Base-by-base conservation (phyloP, 768 basidiomycete genomes). In the Kwoniella sp. region DNA sequence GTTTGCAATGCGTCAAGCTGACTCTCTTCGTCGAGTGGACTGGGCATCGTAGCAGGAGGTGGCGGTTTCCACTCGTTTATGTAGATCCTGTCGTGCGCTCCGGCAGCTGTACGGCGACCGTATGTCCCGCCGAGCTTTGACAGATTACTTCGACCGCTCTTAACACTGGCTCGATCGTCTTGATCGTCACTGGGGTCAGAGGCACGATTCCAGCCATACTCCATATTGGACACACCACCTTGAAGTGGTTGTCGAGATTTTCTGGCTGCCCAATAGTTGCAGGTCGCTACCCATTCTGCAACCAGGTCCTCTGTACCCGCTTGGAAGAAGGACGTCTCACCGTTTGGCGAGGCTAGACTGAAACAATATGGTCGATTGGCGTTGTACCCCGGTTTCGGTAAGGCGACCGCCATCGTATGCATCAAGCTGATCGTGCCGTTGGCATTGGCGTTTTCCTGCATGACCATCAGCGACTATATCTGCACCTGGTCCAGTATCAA, bases 181-280 rank as follows among this genome's bases (percentile, higher is more conserved):
- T 60, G 59, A 13, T 67, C 69, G 6, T 58, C 55, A 17, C 22
- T 26, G 1, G 54, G 40, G 29, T 58, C 62, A 24, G 83, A 70
- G 8, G 92, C 84, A 21, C 91, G 85, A 78, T 87, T 94, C 96
- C 96, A 99, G 9, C 96, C 96, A 76, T 98, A 96, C 79, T 99
- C 96, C 90, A 98, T 95, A 81, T 98, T 99, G 53, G 92, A 93
- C 8, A 99, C 94, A 24, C 96, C 96, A 4, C 96, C 96, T 1
- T 90, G 85, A 2, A 99, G 85, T 0, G 96, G 96, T 76, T 97
- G 94, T 72, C 95, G 93, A 80, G 91, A 92, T 60, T 88, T 90
- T 49, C 96, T 85, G 1, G 95, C 96, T 0, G 96, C 91, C 96
- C 96, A 98, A 78, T 99, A 99, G 82, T 98, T 99, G 85, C 95